phyloP scores from a whole-genome alignment of 2,329 filamentous ascomycete genomes.

The Ophiostoma fasciatum region DNA sequence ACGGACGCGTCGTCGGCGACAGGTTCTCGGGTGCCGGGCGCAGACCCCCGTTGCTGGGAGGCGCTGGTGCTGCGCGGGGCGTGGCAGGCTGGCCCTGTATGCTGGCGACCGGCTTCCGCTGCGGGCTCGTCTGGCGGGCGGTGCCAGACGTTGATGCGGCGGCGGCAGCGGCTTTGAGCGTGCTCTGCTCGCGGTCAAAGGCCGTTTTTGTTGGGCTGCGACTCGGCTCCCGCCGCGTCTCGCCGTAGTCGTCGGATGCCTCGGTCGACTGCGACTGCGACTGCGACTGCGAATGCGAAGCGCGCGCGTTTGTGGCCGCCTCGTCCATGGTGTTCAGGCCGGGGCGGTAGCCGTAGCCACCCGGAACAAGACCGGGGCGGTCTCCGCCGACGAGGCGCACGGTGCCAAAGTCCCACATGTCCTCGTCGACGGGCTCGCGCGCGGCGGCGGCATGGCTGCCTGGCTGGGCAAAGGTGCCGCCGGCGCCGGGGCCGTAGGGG shows the following conservation, averaged over 20 bases:
- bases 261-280: constrained; percentile 36
- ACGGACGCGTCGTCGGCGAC: constrained; percentile 30
- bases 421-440: constrained; percentile 51
- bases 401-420: constrained; percentile 98
- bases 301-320: constrained; percentile 63
- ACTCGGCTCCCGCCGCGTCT: constrained; percentile 33
- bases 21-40: constrained; percentile 29
- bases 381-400: constrained; percentile 65
- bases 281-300: too few relatives aligned
- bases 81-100: constrained; percentile 4
- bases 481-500: constrained; percentile 26
- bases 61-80: constrained; percentile 22
- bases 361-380: constrained; percentile 21
- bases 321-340: constrained; percentile 64
- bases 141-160: constrained; percentile 19
- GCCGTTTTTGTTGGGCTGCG: constrained; percentile 38
- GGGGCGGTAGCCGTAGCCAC: constrained; percentile 27
- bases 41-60: constrained; percentile 13
- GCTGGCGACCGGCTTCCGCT: constrained; percentile 35
- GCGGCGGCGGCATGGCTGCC: constrained; percentile 24
- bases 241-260: constrained; percentile 33
- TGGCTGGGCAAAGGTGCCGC: constrained; percentile 32
- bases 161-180: constrained; percentile 35
- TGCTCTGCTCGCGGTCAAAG: constrained; percentile 31
- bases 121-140: constrained; percentile 45